Percentiles rank a stretch among this genome's conserved stretches.
These are phyloP conservation scores for Sclerotinia trifoliorum DNA, from an alignment of 2,329 filamentous ascomycete species.

Conservation along the genomic window DNA sequence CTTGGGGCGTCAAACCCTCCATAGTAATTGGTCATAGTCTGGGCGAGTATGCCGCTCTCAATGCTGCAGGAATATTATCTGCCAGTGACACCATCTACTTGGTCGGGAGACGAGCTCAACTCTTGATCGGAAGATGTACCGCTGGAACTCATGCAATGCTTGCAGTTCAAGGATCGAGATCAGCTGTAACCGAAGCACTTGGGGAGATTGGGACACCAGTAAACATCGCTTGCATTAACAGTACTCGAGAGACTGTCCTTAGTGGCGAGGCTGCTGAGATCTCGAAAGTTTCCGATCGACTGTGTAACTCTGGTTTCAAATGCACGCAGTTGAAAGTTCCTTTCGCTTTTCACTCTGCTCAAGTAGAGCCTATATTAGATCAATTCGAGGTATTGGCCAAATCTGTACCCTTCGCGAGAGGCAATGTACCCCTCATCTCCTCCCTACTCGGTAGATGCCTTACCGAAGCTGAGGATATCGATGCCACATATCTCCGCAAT, in stretches of 20 bases:
- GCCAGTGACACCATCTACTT: conserved; percentile 69
- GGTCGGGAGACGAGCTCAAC: conserved; percentile 63
- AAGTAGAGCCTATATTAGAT: conserved; percentile 61
- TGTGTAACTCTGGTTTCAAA: conserved; percentile 45
- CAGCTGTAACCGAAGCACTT: conserved; percentile 30
- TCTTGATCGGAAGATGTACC: conserved; percentile 64
- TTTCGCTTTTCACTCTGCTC: conserved; percentile 64
- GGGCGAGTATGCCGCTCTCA: conserved; percentile 60
- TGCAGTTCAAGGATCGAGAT: conserved; percentile 52
- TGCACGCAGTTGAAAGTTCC: conserved; percentile 60
- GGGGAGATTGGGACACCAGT: conserved; percentile 4
- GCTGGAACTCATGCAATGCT: conserved; percentile 66
- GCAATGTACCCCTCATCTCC: conserved; percentile 62
- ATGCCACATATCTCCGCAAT: conserved; percentile 60
- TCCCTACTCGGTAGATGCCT: conserved; percentile 62
- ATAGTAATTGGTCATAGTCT: conserved; percentile 50
- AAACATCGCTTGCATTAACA: conserved; percentile 23
- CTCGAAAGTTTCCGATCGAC: conserved; percentile 45
- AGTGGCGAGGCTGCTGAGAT: conserved; percentile 45
- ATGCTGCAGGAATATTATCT: conserved; percentile 67
- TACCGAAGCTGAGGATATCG: conserved; percentile 53
- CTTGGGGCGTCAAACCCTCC: conserved; percentile 21
- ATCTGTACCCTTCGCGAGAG: conserved; percentile 53
- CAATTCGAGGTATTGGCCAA: conserved; percentile 55
- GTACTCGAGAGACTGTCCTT: conserved; percentile 22